Conservation (phyloP, 2,329 filamentous ascomycete species). For the Botryotinia narcissicola region DNA sequence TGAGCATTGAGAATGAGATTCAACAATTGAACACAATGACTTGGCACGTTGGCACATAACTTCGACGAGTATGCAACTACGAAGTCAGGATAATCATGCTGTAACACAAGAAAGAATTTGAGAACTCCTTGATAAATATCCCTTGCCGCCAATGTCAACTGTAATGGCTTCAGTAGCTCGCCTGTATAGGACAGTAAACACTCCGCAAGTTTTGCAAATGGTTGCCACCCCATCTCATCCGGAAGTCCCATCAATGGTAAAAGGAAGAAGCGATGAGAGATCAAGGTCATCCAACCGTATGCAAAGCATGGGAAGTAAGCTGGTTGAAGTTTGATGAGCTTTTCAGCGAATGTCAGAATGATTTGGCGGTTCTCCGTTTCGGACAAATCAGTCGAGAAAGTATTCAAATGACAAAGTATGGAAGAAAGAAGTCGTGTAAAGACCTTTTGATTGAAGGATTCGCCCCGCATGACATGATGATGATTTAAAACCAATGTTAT, state of each 20-base stretch:
- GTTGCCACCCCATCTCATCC: slow-evolving; percentile 69
- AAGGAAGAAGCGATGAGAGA: slow-evolving; percentile 83
- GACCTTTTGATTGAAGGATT: slow-evolving; percentile 80
- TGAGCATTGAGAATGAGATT: slow-evolving; percentile 85
- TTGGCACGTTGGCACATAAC: slow-evolving; percentile 77
- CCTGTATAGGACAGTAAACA: slow-evolving; percentile 71
- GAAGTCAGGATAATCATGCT: slow-evolving; percentile 95
- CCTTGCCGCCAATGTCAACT: slow-evolving; percentile 67
- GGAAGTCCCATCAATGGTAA: slow-evolving; percentile 70
- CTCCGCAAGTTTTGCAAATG: slow-evolving; percentile 71
- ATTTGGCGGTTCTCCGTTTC: slow-evolving; percentile 66
- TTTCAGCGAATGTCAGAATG: slow-evolving; percentile 67
- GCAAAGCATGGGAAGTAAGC: slow-evolving; percentile 75
- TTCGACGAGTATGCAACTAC: slow-evolving; percentile 81
- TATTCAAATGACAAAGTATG: slow-evolving; percentile 72
- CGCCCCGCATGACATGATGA: slow-evolving; percentile 76
- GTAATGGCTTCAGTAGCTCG: slow-evolving; percentile 73
- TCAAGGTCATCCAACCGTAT: slow-evolving; percentile 78
- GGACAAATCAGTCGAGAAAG: slow-evolving; percentile 55
- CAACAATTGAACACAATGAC: slow-evolving; percentile 80
- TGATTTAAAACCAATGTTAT: slow-evolving; percentile 78
- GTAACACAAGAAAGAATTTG: slow-evolving; percentile 78
- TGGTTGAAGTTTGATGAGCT: slow-evolving; percentile 73
- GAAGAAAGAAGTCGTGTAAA: slow-evolving; percentile 89
- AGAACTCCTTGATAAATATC: slow-evolving; percentile 82